These are phyloP conservation scores for Cladosporium sphaerospermum DNA, from an alignment of 2,329 filamentous ascomycete species.

Conservation along the genomic window DNA sequence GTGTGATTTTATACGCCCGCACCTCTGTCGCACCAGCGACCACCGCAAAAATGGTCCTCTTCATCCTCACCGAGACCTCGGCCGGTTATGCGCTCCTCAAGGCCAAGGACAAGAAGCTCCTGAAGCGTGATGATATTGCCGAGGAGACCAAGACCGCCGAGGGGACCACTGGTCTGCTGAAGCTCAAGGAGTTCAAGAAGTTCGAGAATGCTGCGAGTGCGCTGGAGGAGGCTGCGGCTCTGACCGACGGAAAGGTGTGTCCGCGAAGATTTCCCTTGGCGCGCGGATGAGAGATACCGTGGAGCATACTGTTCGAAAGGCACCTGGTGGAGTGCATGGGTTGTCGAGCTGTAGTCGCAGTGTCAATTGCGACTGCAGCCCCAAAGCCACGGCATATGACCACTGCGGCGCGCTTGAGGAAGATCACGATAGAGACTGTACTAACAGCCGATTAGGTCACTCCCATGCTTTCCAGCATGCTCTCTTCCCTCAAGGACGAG, in stretches of 20 bases:
- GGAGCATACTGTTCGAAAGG: no score
- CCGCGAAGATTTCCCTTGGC: background rate
- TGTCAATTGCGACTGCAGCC: no score
- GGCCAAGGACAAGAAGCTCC: conserved; percentile 95
- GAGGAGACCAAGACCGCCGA: conserved; percentile 72
- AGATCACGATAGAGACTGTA: background rate
- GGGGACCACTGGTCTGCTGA: conserved; percentile 81
- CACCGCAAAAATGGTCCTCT: conserved; percentile 44
- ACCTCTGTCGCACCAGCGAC: background rate
- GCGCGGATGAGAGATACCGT: background rate
- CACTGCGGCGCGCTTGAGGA: background rate
- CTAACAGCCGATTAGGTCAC: conserved; percentile 52
- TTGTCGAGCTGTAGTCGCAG: background rate
- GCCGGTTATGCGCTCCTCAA: conserved; percentile 98
- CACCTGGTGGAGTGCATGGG: background rate
- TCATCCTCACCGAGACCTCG: conserved; percentile 89
- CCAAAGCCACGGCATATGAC: no score
- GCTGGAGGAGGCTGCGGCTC: conserved; percentile 78
- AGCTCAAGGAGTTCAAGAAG: conserved; percentile 95
- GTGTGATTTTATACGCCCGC: background rate
- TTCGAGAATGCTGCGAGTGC: conserved; percentile 90
- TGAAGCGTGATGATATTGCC: conserved; percentile 77
- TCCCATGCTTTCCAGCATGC: conserved; percentile 71
- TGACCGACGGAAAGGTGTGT: conserved; percentile 75
- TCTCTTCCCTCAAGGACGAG: conserved; percentile 90